A percentile compares a stretch with the other conserved stretches of the same genome.
phyloP scores from a whole-genome alignment of 352 stramenopile genomes.

The Thraustotheca clavata region DNA sequence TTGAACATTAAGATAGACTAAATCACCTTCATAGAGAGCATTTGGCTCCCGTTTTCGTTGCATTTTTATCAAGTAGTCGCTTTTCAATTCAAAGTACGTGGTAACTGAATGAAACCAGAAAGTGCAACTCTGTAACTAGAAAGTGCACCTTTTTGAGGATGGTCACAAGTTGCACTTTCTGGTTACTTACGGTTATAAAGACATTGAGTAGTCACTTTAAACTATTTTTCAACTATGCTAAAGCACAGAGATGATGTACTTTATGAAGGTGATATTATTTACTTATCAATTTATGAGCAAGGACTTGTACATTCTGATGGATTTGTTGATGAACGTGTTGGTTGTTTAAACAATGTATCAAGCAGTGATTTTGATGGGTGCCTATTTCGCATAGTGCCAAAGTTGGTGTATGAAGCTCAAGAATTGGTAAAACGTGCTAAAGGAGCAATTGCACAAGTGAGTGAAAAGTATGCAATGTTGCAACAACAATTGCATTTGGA shows the following conservation, averaged over 20 bases:
- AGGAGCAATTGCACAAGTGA: background rate
- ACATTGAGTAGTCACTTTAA: too few relatives aligned
- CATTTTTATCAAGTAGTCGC: conserved; percentile 3
- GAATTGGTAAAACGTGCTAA: background rate
- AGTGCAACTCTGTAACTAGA: too few relatives aligned
- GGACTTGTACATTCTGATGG: conserved; percentile 7
- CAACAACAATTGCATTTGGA: conserved; percentile 3
- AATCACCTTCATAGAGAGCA: conserved; percentile 18
- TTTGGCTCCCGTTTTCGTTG: background rate
- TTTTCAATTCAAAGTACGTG: background rate
- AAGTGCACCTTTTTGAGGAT: too few relatives aligned
- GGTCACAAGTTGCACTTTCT: too few relatives aligned
- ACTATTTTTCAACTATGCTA: too few relatives aligned
- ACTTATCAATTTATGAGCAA: background rate
- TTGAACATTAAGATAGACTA: conserved; percentile 5
- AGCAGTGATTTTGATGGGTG: background rate
- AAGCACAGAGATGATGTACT: background rate
- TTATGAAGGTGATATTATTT: conserved; percentile 19
- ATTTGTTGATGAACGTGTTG: conserved; percentile 12
- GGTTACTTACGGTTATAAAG: too few relatives aligned
- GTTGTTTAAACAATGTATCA: background rate
- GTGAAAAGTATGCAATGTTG: background rate
- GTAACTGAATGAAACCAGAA: background rate
- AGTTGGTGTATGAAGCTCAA: conserved; percentile 8
- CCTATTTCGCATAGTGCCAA: conserved; percentile 5